Conservation (phyloP, 208 protist species). For the Lotmaria passim region DNA sequence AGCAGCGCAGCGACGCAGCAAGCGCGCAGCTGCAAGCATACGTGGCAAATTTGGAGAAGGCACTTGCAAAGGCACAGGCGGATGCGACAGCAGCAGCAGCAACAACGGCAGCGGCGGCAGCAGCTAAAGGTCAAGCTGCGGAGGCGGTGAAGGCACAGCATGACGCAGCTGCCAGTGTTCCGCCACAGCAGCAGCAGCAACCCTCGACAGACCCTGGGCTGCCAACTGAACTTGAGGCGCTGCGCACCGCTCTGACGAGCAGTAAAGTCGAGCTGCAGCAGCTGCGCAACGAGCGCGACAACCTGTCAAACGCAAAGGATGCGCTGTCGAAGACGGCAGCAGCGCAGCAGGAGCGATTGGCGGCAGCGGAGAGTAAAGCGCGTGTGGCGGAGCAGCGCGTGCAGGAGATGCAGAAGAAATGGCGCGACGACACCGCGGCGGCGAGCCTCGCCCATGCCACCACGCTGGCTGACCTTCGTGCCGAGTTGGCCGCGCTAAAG, state of each 20-base stretch:
- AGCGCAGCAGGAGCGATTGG: background rate
- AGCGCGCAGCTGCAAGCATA: slow-evolving; percentile 7
- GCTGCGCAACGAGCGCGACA: background rate
- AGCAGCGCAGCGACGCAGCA: slow-evolving; percentile 2
- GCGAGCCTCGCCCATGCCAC: background rate
- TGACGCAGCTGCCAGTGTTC: background rate
- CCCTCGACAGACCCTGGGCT: background rate
- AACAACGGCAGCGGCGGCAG: background rate
- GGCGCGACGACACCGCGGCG: background rate
- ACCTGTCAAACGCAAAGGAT: background rate
- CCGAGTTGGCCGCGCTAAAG: background rate
- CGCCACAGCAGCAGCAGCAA: background rate
- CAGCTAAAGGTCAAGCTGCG: background rate
- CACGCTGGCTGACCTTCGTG: background rate
- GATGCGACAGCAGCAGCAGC: background rate
- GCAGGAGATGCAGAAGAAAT: background rate
- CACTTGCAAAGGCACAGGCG: slow-evolving; percentile 4
- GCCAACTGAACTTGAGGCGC: background rate
- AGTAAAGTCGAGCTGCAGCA: slow-evolving; percentile 1
- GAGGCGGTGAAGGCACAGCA: background rate
- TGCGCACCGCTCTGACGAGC: slow-evolving; percentile 2
- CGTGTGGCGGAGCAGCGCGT: background rate
- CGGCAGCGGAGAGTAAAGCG: background rate
- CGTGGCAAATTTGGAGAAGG: background rate
- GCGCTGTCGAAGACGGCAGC: background rate